These are phyloP conservation scores for Candida boidinii DNA, from an alignment of 805 yeast genomes.

Conservation along the genomic window DNA sequence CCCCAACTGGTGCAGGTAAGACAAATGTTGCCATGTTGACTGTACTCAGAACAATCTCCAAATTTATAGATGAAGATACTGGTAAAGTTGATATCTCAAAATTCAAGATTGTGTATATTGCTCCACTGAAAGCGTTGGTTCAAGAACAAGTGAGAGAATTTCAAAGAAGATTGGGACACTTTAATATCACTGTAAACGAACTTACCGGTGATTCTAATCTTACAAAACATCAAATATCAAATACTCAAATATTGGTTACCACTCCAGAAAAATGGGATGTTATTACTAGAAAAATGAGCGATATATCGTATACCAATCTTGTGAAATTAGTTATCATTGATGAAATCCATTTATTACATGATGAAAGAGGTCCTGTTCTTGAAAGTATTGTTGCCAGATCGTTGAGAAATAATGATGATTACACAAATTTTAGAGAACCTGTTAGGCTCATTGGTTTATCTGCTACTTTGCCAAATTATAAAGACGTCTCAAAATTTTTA, in stretches of 20 bases:
- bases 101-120: conserved; percentile 79
- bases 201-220: conserved; percentile 84
- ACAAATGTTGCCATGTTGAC: conserved; percentile 93
- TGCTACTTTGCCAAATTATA: conserved; percentile 86
- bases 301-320: conserved; percentile 51
- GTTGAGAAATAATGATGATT: conserved; percentile 35
- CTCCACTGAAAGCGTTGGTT: conserved; percentile 90
- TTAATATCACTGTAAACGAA: conserved; percentile 71
- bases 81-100: conserved; percentile 44
- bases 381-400: conserved; percentile 83
- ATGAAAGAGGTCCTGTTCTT: conserved; percentile 89
- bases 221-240: conserved; percentile 63
- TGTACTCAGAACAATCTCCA: conserved; percentile 51
- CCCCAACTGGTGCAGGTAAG: conserved; percentile 99
- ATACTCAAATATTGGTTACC: conserved; percentile 78
- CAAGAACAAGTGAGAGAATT: conserved; percentile 92
- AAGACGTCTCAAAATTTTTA: conserved; percentile 78
- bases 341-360: conserved; percentile 89
- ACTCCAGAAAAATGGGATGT: conserved; percentile 99
- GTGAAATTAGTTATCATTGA: conserved; percentile 76
- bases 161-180: conserved; percentile 52
- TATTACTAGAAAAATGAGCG: conserved; percentile 74
- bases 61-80: conserved; percentile 34
- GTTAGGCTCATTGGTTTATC: conserved; percentile 80
- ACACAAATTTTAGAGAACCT: conserved; percentile 22